Conservation (phyloP, 352 stramenopile species). For the Globisporangium paroecandrum region DNA sequence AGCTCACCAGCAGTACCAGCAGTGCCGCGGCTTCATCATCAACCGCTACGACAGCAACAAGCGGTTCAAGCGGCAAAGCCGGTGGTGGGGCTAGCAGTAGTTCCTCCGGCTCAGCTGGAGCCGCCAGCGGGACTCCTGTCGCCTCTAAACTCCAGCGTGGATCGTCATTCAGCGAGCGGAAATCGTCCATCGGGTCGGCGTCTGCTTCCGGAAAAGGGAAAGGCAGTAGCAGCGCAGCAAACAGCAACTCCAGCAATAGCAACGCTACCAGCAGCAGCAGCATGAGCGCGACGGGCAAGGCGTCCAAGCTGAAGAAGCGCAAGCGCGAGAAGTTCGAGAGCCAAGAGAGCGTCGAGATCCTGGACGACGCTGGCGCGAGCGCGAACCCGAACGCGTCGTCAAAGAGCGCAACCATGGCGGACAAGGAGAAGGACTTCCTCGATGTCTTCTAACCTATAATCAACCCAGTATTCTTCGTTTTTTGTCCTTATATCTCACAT, state of each 20-base stretch:
- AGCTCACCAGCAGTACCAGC: constrained; percentile 29
- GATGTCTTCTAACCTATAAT: constrained; percentile 44
- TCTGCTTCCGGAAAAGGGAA: constrained; percentile 22
- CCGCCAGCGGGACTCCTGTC: neutral
- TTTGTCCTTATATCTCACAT: constrained; percentile 1
- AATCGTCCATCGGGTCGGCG: constrained; percentile 11
- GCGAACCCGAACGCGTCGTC: constrained; percentile 8
- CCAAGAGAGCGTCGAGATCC: constrained; percentile 8
- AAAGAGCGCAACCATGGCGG: constrained; percentile 10
- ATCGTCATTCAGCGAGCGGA: constrained; percentile 24
- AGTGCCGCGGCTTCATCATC: constrained; percentile 8
- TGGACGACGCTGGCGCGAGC: constrained; percentile 14
- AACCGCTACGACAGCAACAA: constrained; percentile 12
- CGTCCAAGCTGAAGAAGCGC: constrained; percentile 53
- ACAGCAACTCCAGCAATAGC: neutral
- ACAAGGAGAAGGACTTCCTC: constrained; percentile 41
- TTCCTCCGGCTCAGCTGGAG: constrained; percentile 11
- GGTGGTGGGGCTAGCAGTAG: constrained; percentile 10
- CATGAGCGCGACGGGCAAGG: constrained; percentile 24
- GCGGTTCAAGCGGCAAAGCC: neutral
- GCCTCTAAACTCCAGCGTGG: constrained; percentile 21
- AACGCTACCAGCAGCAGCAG: neutral
- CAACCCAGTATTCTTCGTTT: neutral
- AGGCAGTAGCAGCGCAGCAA: neutral
- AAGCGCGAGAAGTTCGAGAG: constrained; percentile 37